These are phyloP conservation scores for Aspergillus wentii DNA, from an alignment of 495 filamentous ascomycete genomes.

Conservation along the genomic window DNA sequence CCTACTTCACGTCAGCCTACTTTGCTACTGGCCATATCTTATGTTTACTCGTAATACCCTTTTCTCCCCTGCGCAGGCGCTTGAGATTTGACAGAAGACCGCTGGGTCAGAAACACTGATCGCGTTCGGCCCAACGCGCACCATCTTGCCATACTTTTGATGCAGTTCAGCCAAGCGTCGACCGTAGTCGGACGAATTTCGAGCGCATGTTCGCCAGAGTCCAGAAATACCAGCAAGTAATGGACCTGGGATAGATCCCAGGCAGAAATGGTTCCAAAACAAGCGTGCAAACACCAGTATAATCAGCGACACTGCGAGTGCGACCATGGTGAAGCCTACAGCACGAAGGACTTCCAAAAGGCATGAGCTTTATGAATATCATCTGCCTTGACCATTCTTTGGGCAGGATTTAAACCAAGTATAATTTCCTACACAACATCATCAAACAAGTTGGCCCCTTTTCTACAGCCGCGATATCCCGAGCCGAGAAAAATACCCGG, in stretches of 20 bases:
- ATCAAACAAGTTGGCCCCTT: neutral
- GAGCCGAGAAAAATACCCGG: neutral
- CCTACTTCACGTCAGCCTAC: no score
- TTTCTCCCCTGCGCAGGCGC: neutral
- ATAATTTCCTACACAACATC: no score
- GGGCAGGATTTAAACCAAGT: no score
- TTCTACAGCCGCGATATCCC: neutral
- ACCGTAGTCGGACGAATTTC: slow-evolving; percentile 3
- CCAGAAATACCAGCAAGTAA: slow-evolving; percentile 5
- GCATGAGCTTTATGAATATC: no score
- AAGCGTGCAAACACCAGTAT: slow-evolving; percentile 3
- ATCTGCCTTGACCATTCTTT: no score
- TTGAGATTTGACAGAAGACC: slow-evolving; percentile 19
- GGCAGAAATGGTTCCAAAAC: slow-evolving; percentile 12
- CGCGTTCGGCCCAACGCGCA: slow-evolving; percentile 52
- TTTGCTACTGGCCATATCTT: no score
- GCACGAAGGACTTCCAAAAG: no score
- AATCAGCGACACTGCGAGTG: slow-evolving; percentile 1
- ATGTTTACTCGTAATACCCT: slow-evolving; percentile 4
- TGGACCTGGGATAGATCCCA: slow-evolving; percentile 15
- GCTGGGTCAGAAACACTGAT: slow-evolving; percentile 44
- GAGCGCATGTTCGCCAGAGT: slow-evolving; percentile 8
- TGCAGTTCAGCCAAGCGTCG: slow-evolving; percentile 30
- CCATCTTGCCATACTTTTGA: slow-evolving; percentile 44
- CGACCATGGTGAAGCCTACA: neutral